phyloP scores from a whole-genome alignment of 371 early-diverging fungal genomes.

The Rhizopus sp. region DNA sequence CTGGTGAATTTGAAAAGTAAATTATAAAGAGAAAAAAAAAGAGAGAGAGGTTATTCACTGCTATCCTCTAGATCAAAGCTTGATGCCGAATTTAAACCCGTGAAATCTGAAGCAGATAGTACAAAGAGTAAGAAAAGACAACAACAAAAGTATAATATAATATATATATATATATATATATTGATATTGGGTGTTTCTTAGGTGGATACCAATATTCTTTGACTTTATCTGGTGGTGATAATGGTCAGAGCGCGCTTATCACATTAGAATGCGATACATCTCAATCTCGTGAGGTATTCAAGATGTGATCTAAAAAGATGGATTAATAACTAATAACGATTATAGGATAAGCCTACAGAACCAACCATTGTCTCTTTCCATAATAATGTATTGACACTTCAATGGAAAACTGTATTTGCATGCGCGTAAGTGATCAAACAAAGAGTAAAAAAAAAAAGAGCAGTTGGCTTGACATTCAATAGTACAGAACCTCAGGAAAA shows the following conservation, averaged over 20 bases:
- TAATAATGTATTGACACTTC: slow-evolving; percentile 36
- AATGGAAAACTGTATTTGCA: slow-evolving; percentile 51
- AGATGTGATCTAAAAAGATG: background rate
- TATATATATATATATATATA: background rate
- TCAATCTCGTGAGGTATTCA: slow-evolving; percentile 16
- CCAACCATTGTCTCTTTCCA: slow-evolving; percentile 37
- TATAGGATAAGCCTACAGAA: slow-evolving; percentile 27
- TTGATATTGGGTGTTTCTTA: background rate
- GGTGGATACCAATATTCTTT: slow-evolving; percentile 28
- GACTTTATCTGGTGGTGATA: slow-evolving; percentile 27
- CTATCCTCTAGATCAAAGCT: slow-evolving; percentile 12
- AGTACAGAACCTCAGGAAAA: slow-evolving; percentile 32
- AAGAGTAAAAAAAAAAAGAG: too few relatives aligned
- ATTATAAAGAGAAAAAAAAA: background rate
- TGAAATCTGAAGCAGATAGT: slow-evolving; percentile 22
- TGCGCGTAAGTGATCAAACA: slow-evolving; percentile 40
- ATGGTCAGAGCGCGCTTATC: slow-evolving; percentile 25
- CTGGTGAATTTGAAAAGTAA: slow-evolving; percentile 29
- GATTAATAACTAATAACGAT: background rate
- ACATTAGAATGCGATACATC: slow-evolving; percentile 33
- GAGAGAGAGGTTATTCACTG: background rate
- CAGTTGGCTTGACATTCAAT: background rate
- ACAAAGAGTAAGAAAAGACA: slow-evolving; percentile 28
- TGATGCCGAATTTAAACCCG: slow-evolving; percentile 18
- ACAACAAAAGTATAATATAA: background rate